A percentile compares a stretch with the other conserved stretches of the same genome.
phyloP scores from a whole-genome alignment of 2,329 filamentous ascomycete species.

The Myriangium duriaei region DNA sequence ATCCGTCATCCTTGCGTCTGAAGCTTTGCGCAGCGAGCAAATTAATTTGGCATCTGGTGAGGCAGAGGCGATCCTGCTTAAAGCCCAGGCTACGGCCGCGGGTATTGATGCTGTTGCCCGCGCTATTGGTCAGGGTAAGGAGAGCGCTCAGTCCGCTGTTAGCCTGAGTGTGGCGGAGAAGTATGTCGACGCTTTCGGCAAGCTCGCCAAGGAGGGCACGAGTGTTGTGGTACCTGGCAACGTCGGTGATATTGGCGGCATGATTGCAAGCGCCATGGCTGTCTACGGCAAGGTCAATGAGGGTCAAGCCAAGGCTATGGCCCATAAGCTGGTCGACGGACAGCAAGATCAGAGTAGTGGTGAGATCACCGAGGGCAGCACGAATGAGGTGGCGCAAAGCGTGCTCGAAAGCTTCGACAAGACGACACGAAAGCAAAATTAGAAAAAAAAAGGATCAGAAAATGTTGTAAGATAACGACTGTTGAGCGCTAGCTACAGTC shows the following conservation, averaged over 20 bases:
- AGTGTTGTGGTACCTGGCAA: constrained; percentile 93
- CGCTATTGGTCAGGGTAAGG: constrained; percentile 56
- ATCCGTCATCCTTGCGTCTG: constrained; percentile 88
- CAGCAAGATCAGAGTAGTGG: constrained; percentile 10
- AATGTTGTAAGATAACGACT: too few relatives aligned
- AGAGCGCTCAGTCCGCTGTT: constrained; percentile 69
- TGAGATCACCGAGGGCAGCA: constrained; percentile 6
- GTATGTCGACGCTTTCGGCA: constrained; percentile 89
- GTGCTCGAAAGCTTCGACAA: constrained; percentile 29
- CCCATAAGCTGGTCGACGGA: constrained; percentile 31
- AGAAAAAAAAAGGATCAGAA: background rate
- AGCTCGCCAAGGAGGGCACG: constrained; percentile 88
- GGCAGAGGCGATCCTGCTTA: constrained; percentile 80
- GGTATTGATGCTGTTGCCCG: constrained; percentile 79
- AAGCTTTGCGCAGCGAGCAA: constrained; percentile 77
- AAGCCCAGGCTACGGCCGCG: constrained; percentile 70
- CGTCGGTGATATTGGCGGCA: constrained; percentile 86
- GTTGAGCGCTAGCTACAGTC: too few relatives aligned
- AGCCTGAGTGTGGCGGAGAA: constrained; percentile 89
- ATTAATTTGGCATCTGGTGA: constrained; percentile 91
- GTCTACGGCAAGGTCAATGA: constrained; percentile 91
- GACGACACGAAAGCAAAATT: constrained; percentile 24
- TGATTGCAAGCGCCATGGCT: constrained; percentile 92
- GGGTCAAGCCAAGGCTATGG: constrained; percentile 58
- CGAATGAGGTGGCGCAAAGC: constrained; percentile 24